Evolutionary conservation across 768 basidiomycete species (phyloP), one percentile per base, ranked within the genome.

Genomic region (Tephrocybe sp.): DNA sequence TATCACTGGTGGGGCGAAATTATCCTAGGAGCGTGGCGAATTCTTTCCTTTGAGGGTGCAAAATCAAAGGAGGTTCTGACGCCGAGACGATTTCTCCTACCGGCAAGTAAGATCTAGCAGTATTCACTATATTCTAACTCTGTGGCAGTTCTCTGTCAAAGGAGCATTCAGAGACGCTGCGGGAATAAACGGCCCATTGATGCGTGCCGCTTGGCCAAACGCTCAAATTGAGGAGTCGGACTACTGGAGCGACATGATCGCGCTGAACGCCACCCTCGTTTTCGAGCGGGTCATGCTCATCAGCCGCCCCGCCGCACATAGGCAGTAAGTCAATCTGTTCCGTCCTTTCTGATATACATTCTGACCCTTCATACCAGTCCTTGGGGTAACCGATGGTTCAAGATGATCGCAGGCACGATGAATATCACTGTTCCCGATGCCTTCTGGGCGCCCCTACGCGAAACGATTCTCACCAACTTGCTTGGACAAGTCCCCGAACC

Each of bases 181-280:
- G 1, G 75, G 77, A 11, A 74, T 90, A 60, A 80, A 86, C 59
- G 74, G 78, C 18, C 83, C 82, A 44, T 72, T 89, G 54, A 72
- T 90, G 53, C 81, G 84, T 21, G 77, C 81, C 7, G 80, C 79
- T 0, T 89, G 88, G 64, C 86, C 86, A 1, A 69, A 66, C 17
- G 60, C 79, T 7, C 65, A 82, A 1, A 77, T 89, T 21, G 85
- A 88, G 57, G 69, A 75, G 25, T 68, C 75, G 9, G 69, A 71
- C 24, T 84, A 86, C 58, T 90, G 88, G 85, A 50, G 71, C 6
- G 88, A 89, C 64, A 72, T 86, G 20, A 68, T 74, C 17, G 60
- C 53, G 25, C 53, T 72, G 26, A 61, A 67, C 26, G 64, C 64
- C 21, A 84, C 82, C 14, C 79, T 81, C 68, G 73, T 83, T 45